phyloP scores from a whole-genome alignment of 306 rosid genomes.

The Styphnolobium japonicum region DNA sequence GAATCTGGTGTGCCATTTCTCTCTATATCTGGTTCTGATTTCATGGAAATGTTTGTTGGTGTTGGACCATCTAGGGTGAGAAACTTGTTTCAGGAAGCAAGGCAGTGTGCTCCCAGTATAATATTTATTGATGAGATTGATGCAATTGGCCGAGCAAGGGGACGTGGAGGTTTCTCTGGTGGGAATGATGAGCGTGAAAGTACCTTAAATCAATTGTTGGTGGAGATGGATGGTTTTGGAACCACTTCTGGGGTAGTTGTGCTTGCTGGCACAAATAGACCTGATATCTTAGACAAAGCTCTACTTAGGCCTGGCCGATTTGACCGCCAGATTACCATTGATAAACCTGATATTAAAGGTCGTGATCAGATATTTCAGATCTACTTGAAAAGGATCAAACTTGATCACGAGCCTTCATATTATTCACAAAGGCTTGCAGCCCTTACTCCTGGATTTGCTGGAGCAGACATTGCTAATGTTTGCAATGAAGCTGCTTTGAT shows the following conservation, averaged over 20 bases:
- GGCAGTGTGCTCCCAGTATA: slow-evolving; percentile 96
- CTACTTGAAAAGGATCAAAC: slow-evolving; percentile 81
- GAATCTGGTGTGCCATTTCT: slow-evolving; percentile 95
- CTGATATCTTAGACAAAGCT: slow-evolving; percentile 95
- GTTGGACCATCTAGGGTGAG: slow-evolving; percentile 98
- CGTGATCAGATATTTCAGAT: slow-evolving; percentile 90
- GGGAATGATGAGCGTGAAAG: slow-evolving; percentile 95
- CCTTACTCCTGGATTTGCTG: slow-evolving; percentile 98
- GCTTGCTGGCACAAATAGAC: slow-evolving; percentile 97
- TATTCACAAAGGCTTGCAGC: slow-evolving; percentile 95
- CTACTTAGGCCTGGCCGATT: slow-evolving; percentile 91
- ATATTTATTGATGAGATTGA: slow-evolving; percentile 95
- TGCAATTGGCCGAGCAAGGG: slow-evolving; percentile 98
- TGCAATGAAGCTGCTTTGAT: slow-evolving; percentile 96
- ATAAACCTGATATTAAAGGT: slow-evolving; percentile 86
- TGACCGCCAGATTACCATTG: slow-evolving; percentile 81
- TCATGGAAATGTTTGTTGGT: slow-evolving; percentile 97
- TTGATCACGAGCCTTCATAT: slow-evolving; percentile 78
- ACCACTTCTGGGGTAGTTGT: slow-evolving; percentile 96
- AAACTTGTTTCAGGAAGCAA: slow-evolving; percentile 93
- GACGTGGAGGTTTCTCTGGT: slow-evolving; percentile 89
- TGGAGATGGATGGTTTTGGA: slow-evolving; percentile 98
- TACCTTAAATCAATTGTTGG: slow-evolving; percentile 92
- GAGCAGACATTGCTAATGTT: slow-evolving; percentile 99
- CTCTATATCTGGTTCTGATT: slow-evolving; percentile 91